Conservation (phyloP, 2,329 filamentous ascomycete species). For the Tolypocladium ovalisporum region DNA sequence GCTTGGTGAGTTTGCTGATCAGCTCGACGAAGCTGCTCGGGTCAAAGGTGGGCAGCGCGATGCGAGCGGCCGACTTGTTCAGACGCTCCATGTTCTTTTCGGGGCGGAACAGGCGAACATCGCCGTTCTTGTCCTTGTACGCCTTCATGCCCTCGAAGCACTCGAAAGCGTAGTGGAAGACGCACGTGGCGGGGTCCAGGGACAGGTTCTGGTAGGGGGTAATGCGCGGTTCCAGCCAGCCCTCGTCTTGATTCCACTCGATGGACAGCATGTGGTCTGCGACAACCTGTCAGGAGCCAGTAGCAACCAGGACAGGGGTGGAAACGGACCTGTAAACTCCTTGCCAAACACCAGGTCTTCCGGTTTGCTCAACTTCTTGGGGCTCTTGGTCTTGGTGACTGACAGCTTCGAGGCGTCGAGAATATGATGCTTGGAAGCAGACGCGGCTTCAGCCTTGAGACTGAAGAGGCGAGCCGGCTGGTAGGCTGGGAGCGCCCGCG, state of each 20-base stretch:
- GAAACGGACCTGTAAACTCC: conserved; percentile 66
- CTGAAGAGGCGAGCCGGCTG: conserved; percentile 33
- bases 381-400: conserved; percentile 63
- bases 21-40: conserved; percentile 64
- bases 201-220: conserved; percentile 94
- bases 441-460: conserved; percentile 39
- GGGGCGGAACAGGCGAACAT: conserved; percentile 81
- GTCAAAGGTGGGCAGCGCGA: conserved; percentile 84
- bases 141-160: conserved; percentile 99
- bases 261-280: conserved; percentile 93
- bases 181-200: conserved; percentile 89
- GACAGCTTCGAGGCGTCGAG: conserved; percentile 70
- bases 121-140: conserved; percentile 75
- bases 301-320: neutral
- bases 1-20: conserved; percentile 65
- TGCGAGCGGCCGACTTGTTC: conserved; percentile 84
- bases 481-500: conserved; percentile 21
- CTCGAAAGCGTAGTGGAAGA: conserved; percentile 97
- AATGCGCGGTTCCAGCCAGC: conserved; percentile 77
- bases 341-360: conserved; percentile 83
- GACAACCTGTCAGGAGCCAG: neutral
- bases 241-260: conserved; percentile 79
- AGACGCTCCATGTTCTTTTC: conserved; percentile 93
- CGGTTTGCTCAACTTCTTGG: conserved; percentile 62
- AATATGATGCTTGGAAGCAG: conserved; percentile 44